phyloP scores from a whole-genome alignment of 2,329 filamentous ascomycete genomes.

The Emydomyces testavorans region DNA sequence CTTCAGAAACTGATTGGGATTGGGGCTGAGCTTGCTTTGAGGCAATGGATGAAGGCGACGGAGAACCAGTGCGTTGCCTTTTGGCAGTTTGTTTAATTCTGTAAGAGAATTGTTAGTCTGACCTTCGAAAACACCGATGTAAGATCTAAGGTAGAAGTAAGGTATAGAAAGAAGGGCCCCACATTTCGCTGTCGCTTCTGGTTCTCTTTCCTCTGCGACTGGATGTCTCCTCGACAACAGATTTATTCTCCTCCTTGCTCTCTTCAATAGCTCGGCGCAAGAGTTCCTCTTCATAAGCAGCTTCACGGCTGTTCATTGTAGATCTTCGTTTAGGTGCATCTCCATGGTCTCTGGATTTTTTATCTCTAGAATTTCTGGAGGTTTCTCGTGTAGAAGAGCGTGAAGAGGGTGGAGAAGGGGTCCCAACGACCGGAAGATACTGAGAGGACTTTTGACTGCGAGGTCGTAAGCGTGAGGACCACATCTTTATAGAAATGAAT shows the following conservation, averaged over 20 bases:
- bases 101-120: conserved; percentile 20
- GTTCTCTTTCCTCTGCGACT: conserved; percentile 65
- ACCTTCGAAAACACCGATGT: neutral
- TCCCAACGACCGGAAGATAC: conserved; percentile 49
- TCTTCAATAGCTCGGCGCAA: conserved; percentile 83
- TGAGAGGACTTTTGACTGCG: conserved; percentile 50
- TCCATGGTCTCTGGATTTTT: conserved; percentile 40
- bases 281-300: conserved; percentile 88
- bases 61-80: conserved; percentile 70
- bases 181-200: conserved; percentile 91
- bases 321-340: conserved; percentile 65
- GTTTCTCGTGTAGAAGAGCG: conserved; percentile 34
- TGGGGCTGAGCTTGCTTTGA: conserved; percentile 39
- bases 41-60: conserved; percentile 49
- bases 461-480: conserved; percentile 23
- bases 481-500: conserved; percentile 13
- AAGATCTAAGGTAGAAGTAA: conserved; percentile 11
- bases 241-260: conserved; percentile 68
- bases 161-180: conserved; percentile 35
- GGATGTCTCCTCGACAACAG: conserved; percentile 43
- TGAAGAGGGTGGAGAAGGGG: conserved; percentile 35
- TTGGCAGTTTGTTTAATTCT: conserved; percentile 64
- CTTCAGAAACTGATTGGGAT: conserved; percentile 48
- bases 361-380: conserved; percentile 30
- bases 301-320: conserved; percentile 93